These are phyloP conservation scores for Chrysosporium queenslandicum DNA, from an alignment of 2,329 filamentous ascomycete genomes.

Conservation along the genomic window DNA sequence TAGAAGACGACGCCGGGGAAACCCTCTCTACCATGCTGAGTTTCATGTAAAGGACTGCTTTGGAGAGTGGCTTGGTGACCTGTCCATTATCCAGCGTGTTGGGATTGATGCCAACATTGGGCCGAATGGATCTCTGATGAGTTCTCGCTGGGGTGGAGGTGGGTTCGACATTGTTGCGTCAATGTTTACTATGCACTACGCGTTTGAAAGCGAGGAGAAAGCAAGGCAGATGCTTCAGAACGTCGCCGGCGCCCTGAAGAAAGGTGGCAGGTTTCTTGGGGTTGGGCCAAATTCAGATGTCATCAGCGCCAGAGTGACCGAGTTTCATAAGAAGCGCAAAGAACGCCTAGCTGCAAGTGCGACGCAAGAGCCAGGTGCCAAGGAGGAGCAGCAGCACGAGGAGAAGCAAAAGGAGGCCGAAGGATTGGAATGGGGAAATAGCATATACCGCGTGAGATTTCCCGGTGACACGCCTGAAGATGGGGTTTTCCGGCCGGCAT, in stretches of 20 bases:
- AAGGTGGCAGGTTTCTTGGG: slow-evolving; percentile 87
- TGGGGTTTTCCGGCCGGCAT: slow-evolving; percentile 86
- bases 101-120: slow-evolving; percentile 69
- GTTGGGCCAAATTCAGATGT: slow-evolving; percentile 96
- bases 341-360: slow-evolving; percentile 32
- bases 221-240: slow-evolving; percentile 88
- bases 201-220: slow-evolving; percentile 85
- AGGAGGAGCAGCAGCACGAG: too few species aligned
- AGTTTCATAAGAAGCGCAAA: slow-evolving; percentile 55
- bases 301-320: slow-evolving; percentile 65
- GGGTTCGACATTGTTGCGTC: slow-evolving; percentile 95
- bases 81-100: slow-evolving; percentile 73
- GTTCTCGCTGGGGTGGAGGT: slow-evolving; percentile 58
- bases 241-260: slow-evolving; percentile 79
- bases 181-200: slow-evolving; percentile 99
- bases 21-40: slow-evolving; percentile 66
- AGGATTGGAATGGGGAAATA: slow-evolving; percentile 76
- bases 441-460: slow-evolving; percentile 83
- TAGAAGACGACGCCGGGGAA: slow-evolving; percentile 40
- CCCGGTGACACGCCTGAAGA: slow-evolving; percentile 71
- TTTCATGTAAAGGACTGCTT: slow-evolving; percentile 93
- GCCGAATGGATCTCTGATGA: slow-evolving; percentile 42
- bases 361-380: slow-evolving; percentile 25
- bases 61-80: slow-evolving; percentile 67
- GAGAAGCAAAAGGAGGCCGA: slow-evolving; percentile 43